These are phyloP conservation scores for Trichocladium antarcticum DNA, from an alignment of 495 filamentous ascomycete genomes.

Conservation along the genomic window DNA sequence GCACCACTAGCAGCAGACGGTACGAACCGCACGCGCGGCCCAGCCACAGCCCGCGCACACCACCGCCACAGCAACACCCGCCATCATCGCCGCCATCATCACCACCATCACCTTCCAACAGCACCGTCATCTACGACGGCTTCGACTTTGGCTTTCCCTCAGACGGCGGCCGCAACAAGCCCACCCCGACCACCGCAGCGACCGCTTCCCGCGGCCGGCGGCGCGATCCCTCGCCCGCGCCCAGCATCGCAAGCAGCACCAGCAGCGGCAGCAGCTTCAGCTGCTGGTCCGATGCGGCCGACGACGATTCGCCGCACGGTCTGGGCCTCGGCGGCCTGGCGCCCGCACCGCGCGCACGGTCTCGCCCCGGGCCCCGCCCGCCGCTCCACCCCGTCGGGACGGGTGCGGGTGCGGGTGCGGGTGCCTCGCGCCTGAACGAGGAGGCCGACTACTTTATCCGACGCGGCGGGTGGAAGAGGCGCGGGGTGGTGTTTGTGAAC, in stretches of 20 bases:
- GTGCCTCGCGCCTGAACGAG: slow-evolving; percentile 1
- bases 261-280: slow-evolving; percentile 9
- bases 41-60: slow-evolving; percentile 15
- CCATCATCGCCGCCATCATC: background rate
- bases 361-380: slow-evolving; percentile 2
- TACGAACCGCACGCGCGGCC: slow-evolving; percentile 16
- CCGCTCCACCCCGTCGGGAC: slow-evolving; percentile 5
- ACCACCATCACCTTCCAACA: background rate
- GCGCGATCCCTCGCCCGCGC: slow-evolving; percentile 7
- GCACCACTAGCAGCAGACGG: slow-evolving; percentile 3
- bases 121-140: slow-evolving; percentile 26
- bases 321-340: background rate
- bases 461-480: slow-evolving; percentile 40
- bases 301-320: background rate
- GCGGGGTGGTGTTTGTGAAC: slow-evolving; percentile 37
- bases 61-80: background rate
- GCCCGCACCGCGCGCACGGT: slow-evolving; percentile 4
- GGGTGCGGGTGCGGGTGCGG: background rate
- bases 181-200: background rate
- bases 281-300: background rate
- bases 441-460: slow-evolving; percentile 32
- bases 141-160: slow-evolving; percentile 31
- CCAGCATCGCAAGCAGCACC: slow-evolving; percentile 7
- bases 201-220: background rate
- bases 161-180: background rate